Conservation (phyloP, 176 grass and related monocot species). For the Musa schizocarpa region DNA sequence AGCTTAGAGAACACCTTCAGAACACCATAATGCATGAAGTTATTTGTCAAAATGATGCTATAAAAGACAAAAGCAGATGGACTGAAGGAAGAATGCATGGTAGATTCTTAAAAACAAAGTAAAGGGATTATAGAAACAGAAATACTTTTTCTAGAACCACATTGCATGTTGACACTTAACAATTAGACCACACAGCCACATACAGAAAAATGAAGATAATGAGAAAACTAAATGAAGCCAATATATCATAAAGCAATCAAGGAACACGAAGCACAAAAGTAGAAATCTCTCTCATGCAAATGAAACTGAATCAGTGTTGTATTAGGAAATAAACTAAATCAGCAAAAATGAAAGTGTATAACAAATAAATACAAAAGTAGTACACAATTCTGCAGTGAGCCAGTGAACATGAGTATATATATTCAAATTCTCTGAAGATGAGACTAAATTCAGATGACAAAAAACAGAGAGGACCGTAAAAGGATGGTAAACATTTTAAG, state of each 20-base stretch:
- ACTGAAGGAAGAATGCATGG: not conserved
- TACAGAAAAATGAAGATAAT: not conserved
- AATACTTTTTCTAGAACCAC: not conserved
- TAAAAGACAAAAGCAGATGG: not conserved
- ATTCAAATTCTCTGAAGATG: too few species aligned
- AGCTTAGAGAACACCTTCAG: constrained; percentile 34
- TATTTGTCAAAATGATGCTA: not conserved
- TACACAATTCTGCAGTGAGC: too few species aligned
- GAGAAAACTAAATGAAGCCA: not conserved
- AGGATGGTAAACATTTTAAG: too few species aligned
- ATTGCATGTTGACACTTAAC: not conserved
- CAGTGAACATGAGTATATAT: too few species aligned
- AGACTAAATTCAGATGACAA: too few species aligned
- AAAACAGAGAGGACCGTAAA: too few species aligned
- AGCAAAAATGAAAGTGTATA: too few species aligned
- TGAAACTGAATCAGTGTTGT: not conserved
- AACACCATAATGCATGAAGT: not conserved
- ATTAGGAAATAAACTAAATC: too few species aligned
- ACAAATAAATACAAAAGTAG: not conserved
- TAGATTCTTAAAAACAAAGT: not conserved
- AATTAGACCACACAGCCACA: not conserved
- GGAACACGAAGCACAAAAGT: not conserved
- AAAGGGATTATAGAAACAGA: too few species aligned
- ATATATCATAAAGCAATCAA: not conserved
- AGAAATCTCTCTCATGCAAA: not conserved